phyloP scores from a whole-genome alignment of 108 stramenopile species.

The Conticribra guillardii region DNA sequence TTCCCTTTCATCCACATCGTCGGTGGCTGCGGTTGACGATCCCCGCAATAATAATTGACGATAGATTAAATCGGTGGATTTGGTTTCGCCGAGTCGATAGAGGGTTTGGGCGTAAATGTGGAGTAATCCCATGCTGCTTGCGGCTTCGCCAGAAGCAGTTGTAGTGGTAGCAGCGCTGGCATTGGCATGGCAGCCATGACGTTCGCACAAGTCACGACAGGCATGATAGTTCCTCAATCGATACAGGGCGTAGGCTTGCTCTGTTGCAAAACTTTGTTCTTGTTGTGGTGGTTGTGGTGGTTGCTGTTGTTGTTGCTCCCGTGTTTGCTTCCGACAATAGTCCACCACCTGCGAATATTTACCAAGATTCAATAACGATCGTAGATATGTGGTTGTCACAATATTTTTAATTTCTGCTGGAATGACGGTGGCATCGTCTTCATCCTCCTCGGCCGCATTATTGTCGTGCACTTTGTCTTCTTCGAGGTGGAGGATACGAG shows the following conservation, averaged over 20 bases:
- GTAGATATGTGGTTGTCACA: conserved; percentile 42
- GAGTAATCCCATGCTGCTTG: conserved; percentile 39
- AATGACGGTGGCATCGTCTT: conserved; percentile 2
- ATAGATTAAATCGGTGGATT: conserved; percentile 29
- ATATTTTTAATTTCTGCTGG: conserved; percentile 7
- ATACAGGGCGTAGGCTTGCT: conserved; percentile 48
- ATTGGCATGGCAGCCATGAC: background rate
- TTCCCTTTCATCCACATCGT: conserved; percentile 49
- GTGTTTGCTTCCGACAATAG: background rate
- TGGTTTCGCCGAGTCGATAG: conserved; percentile 46
- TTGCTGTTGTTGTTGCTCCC: too few relatives aligned
- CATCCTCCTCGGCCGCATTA: background rate
- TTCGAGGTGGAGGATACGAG: background rate
- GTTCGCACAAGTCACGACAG: conserved; percentile 36
- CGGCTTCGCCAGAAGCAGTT: too few relatives aligned
- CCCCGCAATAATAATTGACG: conserved; percentile 14
- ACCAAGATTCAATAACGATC: conserved; percentile 28
- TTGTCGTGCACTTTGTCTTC: background rate
- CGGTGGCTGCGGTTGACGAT: background rate
- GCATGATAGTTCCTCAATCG: conserved; percentile 44
- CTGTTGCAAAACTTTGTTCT: conserved; percentile 3
- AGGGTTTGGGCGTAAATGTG: conserved; percentile 49
- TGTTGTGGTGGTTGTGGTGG: background rate
- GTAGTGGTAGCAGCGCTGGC: background rate
- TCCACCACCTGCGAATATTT: conserved; percentile 33